phyloP scores from a whole-genome alignment of 2,329 filamentous ascomycete genomes.

The Cladophialophora exuberans region DNA sequence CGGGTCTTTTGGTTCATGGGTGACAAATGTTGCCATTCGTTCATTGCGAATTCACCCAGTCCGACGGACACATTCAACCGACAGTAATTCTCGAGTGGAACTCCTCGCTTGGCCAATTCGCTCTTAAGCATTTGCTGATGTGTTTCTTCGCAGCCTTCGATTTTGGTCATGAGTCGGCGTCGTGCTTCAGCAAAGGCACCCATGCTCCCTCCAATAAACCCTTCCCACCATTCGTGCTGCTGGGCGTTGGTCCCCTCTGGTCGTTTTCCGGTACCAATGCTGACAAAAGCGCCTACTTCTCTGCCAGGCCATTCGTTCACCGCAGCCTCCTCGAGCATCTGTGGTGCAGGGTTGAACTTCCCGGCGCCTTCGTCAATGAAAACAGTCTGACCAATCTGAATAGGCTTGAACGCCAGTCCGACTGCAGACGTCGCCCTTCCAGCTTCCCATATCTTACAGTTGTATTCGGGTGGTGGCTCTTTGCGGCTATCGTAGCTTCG shows the following conservation, averaged over 20 bases:
- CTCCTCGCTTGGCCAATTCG: constrained; percentile 73
- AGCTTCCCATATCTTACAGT: constrained; percentile 96
- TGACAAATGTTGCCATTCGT: constrained; percentile 91
- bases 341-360: constrained; percentile 86
- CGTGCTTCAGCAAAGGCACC: constrained; percentile 92
- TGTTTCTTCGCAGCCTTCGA: constrained; percentile 90
- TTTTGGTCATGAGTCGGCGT: constrained; percentile 81
- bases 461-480: constrained; percentile 86
- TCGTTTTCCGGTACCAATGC: constrained; percentile 89
- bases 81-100: constrained; percentile 89
- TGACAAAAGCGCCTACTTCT: constrained; percentile 89
- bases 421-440: constrained; percentile 92
- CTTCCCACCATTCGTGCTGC: constrained; percentile 86
- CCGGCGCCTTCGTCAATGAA: constrained; percentile 93
- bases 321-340: constrained; percentile 87
- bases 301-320: constrained; percentile 94
- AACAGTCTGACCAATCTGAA: constrained; percentile 87
- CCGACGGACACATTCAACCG: constrained; percentile 96
- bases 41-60: constrained; percentile 95
- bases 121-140: constrained; percentile 85
- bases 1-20: constrained; percentile 93
- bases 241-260: constrained; percentile 70
- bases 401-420: constrained; percentile 91
- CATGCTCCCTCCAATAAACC: constrained; percentile 70
- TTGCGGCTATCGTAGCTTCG: constrained; percentile 94